Percentiles rank a stretch among this genome's conserved stretches.
Evolutionary conservation across 140 eudicot species (phyloP).

Genomic region (Stevia rebaudiana): DNA sequence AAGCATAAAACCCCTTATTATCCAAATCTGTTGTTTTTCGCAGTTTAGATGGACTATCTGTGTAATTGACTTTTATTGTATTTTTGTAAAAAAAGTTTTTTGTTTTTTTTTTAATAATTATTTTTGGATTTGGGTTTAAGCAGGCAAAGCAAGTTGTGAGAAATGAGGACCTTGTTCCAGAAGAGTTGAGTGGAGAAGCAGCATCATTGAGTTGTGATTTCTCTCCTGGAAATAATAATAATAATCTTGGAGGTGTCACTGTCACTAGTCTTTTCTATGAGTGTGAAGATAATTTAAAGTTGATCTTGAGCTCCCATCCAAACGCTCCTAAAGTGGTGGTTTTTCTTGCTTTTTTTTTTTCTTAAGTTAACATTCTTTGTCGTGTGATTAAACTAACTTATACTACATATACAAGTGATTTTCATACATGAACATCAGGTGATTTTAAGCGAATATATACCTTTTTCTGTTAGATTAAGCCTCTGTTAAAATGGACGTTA

Average conservation of each 20-base stretch:
- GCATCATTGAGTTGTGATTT: constrained; percentile 3
- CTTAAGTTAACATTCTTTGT: constrained; percentile 21
- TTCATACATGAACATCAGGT: constrained; percentile 1
- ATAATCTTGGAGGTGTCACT: constrained; percentile 8
- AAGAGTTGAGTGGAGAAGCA: constrained; percentile 15
- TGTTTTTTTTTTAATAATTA: background rate
- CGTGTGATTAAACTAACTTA: constrained; percentile 22
- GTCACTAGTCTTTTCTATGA: constrained; percentile 9
- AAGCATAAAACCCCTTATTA: too few species aligned
- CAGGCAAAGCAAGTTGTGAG: constrained; percentile 19
- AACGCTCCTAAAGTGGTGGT: constrained; percentile 9
- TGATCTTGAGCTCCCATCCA: background rate
- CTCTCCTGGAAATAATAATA: constrained; percentile 12
- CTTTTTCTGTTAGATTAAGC: background rate
- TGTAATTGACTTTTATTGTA: too few species aligned
- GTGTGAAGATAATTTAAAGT: constrained; percentile 19
- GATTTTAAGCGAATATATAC: background rate
- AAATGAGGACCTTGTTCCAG: constrained; percentile 27
- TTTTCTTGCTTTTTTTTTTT: background rate
- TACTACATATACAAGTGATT: constrained; percentile 12
- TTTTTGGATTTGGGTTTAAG: background rate
- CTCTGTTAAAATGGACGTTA: too few species aligned
- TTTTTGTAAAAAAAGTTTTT: too few species aligned
- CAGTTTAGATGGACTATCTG: too few species aligned
- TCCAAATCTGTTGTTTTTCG: too few species aligned